Evolutionary conservation across 2,329 filamentous ascomycete species (phyloP).

Genomic region (Fusarium clavum): DNA sequence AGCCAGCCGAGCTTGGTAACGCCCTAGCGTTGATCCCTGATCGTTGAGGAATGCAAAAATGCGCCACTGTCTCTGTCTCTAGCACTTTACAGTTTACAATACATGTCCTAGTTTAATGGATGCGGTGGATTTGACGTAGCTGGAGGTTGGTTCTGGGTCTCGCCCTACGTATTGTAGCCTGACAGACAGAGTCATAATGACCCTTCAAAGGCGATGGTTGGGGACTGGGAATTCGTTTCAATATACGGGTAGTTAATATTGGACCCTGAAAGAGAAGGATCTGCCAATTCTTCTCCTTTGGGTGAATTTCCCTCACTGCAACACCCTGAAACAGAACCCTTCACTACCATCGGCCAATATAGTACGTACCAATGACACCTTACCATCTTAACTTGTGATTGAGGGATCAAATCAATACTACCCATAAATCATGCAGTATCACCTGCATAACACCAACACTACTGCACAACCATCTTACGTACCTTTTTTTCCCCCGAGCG

Average conservation of each 20-base stretch:
- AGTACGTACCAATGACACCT: background rate
- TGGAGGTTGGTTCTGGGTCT: conserved; percentile 23
- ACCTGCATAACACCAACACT: conserved; percentile 26
- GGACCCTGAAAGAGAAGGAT: conserved; percentile 11
- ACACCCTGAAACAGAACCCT: conserved; percentile 4
- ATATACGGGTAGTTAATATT: background rate
- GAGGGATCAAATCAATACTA: conserved; percentile 15
- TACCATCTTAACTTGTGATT: background rate
- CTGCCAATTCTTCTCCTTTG: background rate
- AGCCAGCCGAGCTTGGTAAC: conserved; percentile 39
- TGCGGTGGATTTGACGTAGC: conserved; percentile 20
- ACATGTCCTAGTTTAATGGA: background rate
- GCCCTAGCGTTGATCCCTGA: conserved; percentile 35
- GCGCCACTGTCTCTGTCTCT: conserved; percentile 28
- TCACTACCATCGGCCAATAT: background rate
- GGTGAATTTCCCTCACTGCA: conserved; percentile 8
- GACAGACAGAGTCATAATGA: conserved; percentile 5
- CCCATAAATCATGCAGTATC: conserved; percentile 35
- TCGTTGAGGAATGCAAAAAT: conserved; percentile 30
- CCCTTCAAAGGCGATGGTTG: conserved; percentile 16
- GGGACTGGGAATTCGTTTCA: conserved; percentile 1
- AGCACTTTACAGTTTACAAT: conserved; percentile 5
- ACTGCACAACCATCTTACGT: conserved; percentile 7
- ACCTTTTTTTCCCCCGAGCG: conserved; percentile 4
- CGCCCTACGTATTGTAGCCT: background rate